These are phyloP conservation scores for Leccinum boreale DNA, from an alignment of 768 basidiomycete species.

Conservation along the genomic window DNA sequence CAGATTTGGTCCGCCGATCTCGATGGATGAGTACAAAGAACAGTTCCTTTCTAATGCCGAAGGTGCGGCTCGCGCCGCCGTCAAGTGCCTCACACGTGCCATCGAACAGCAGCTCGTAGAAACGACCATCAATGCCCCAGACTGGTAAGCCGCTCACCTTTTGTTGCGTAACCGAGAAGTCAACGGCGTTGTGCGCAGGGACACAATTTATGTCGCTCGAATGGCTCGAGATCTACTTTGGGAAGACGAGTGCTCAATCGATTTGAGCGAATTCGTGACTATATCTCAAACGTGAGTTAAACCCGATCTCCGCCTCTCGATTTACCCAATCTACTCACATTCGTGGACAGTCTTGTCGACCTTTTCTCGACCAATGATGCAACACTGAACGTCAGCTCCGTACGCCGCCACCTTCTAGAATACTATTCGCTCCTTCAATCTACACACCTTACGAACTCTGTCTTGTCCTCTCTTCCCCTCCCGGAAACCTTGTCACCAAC, in stretches of 20 bases:
- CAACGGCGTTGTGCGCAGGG: slow-evolving; percentile 50
- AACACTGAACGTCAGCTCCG: slow-evolving; percentile 53
- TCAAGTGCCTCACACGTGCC: slow-evolving; percentile 77
- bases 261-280: slow-evolving; percentile 75
- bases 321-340: slow-evolving; percentile 23
- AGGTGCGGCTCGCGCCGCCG: slow-evolving; percentile 70
- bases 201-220: slow-evolving; percentile 82
- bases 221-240: slow-evolving; percentile 95
- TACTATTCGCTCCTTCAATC: slow-evolving; percentile 87
- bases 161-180: slow-evolving; percentile 11
- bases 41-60: slow-evolving; percentile 73
- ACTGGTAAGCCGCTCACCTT: slow-evolving; percentile 63
- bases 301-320: slow-evolving; percentile 20
- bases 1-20: slow-evolving; percentile 84
- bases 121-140: slow-evolving; percentile 86
- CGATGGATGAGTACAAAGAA: slow-evolving; percentile 66
- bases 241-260: slow-evolving; percentile 74
- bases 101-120: slow-evolving; percentile 71
- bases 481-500: slow-evolving; percentile 81
- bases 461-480: slow-evolving; percentile 80
- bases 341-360: slow-evolving; percentile 70
- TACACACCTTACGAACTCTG: slow-evolving; percentile 80
- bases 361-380: slow-evolving; percentile 72
- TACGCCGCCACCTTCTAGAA: slow-evolving; percentile 70
- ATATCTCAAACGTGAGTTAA: slow-evolving; percentile 85